These are phyloP conservation scores for Thraustochytrium striatum DNA, from an alignment of 352 stramenopile species.

Conservation along the genomic window DNA sequence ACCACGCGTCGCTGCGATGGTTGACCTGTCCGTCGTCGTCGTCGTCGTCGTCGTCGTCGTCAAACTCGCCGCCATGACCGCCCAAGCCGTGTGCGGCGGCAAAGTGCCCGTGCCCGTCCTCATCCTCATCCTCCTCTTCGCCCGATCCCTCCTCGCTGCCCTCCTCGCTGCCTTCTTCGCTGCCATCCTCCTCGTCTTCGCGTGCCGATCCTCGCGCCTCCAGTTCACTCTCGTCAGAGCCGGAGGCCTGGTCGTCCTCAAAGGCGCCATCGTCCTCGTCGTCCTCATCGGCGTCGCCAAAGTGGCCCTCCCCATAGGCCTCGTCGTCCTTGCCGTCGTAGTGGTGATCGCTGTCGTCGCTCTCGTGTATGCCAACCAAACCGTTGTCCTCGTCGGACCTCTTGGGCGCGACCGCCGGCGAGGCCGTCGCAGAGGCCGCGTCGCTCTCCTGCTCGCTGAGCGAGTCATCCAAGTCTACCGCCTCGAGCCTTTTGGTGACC, in stretches of 20 bases:
- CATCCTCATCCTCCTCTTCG: constrained; percentile 8
- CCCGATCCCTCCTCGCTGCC: neutral
- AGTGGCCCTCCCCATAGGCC: neutral
- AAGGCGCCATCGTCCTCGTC: neutral
- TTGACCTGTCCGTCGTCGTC: neutral
- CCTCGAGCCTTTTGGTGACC: neutral
- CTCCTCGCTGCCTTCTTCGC: neutral
- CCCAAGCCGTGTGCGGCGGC: neutral
- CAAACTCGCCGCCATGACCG: neutral
- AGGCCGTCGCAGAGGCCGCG: neutral
- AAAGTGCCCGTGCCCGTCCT: neutral
- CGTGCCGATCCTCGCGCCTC: neutral
- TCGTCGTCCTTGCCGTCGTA: neutral
- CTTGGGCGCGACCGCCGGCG: neutral
- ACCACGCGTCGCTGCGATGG: constrained; percentile 30
- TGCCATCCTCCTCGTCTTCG: neutral
- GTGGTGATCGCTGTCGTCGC: neutral
- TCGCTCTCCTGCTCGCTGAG: neutral
- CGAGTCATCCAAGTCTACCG: neutral
- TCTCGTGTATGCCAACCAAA: neutral
- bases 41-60: neutral
- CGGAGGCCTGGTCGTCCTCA: neutral
- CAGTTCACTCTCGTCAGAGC: neutral
- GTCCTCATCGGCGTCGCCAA: neutral
- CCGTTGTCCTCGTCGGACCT: neutral